Evolutionary conservation across 306 rosid genomes (phyloP), one percentile per base, ranked within the genome.

Genomic region (Prunus fruticosa): DNA sequence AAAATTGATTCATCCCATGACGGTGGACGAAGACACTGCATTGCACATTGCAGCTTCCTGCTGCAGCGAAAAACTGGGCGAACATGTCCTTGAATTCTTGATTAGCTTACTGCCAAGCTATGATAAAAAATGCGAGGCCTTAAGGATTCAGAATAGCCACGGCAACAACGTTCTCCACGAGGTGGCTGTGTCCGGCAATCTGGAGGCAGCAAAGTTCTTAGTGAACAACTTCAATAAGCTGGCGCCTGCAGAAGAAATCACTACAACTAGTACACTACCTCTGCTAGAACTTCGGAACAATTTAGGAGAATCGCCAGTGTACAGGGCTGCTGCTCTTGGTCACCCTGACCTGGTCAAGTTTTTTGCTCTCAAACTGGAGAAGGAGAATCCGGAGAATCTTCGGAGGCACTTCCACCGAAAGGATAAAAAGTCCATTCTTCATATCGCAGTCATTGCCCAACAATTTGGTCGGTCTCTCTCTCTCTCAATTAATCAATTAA

Each of bases 281-380:
- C 50, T 74, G 49, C 58, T 80, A 0, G 6, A 12, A 12, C 18
- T 6, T 3, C 14, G 2, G 27, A 81, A 81, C 15, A 4, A 3
- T 2, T 5, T 19, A 0, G 80, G 77, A 1, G 84, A 81, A 76
- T 76, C 84, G 20, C 80, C 80, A 6, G 7, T 81, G 53, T 70
- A 6, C 41, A 70, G 38, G 13, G 80, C 84, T 0, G 84, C 64
- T 30, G 65, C 77, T 23, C 20, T 23, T 9, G 82, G 76, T 4
- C 46, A 43, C 45, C 22, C n/a, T 25, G 0, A 62, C 0, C 51
- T 82, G 57, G 69, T 82, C 11, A 0, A 45, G 1, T 73, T 57
- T 45, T 43, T 73, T 1, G 6, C 49, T 14, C 0, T 0, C 22
- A 54, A 8, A 58, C 70, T 22, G 18, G 14, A 2, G 61, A 9